Evolutionary conservation across 768 basidiomycete genomes (phyloP), one percentile per base, ranked within the genome.

Genomic region (Pleurotus salmoneostramineus): DNA sequence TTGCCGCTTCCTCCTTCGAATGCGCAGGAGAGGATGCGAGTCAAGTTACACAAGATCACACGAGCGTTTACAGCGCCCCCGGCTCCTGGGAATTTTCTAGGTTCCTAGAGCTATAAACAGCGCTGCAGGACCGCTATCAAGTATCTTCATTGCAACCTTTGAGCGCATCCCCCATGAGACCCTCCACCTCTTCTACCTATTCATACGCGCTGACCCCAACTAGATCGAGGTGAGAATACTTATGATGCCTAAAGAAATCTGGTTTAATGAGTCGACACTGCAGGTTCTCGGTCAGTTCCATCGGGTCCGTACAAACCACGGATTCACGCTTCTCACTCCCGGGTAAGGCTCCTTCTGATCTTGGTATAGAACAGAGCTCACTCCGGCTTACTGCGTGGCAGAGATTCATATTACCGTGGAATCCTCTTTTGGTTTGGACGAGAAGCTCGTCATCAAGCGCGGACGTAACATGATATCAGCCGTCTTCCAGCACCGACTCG

Each of bases 81-180:
- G 8, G 15, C 15, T n/a, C 36, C 52, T 55, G 52, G 52, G 52
- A 55, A 55, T 42, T 10, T 31, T 7, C 15, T 42, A 17, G 52
- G 14, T 55, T 43, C 21, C 27, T 7, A n/a, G 27, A 42, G 36
- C 52, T 55, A 37, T 55, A 55, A 55, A 55, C 36, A 37, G 52
- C 27, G 43, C 14, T 21, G 6, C 44, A 3, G 12, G 44, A 11
- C 21, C 21, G 21, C 21, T 27, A 27, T 27, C 21, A 27, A 27
- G 21, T 27, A 27, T 27, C 21, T 27, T 27, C 21, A 27, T 27
- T 27, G 21, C 21, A 27, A 27, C 21, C 21, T 27, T 27, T 27
- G 21, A 27, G 21, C 21, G 21, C 21, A 27, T 27, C 21, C 21
- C 21, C 3, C 21, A 45, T 45, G 10, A 45, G 6, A 11, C 44